These are phyloP conservation scores for Pulveroboletus sp. DNA, from an alignment of 768 basidiomycete genomes.

Conservation along the genomic window DNA sequence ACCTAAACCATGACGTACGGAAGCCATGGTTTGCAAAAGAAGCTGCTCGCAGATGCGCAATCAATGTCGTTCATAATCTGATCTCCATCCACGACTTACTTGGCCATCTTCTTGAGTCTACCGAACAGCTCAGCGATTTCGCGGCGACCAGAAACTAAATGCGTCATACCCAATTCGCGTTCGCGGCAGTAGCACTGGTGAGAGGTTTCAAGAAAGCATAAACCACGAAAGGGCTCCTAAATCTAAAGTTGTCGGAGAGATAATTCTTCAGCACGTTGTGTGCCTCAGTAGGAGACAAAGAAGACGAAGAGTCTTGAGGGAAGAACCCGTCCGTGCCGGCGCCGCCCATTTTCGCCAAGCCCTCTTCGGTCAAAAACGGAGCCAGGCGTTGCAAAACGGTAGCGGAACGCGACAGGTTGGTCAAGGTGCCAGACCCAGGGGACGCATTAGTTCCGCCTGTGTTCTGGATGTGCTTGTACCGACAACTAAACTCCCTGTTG, in stretches of 20 bases:
- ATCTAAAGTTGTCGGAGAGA: conserved; percentile 41
- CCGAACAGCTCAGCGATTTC: not conserved
- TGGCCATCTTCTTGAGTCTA: conserved; percentile 51
- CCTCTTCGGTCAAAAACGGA: conserved; percentile 43
- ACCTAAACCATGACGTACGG: conserved; percentile 24
- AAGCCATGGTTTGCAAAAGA: conserved; percentile 37
- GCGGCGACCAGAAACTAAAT: not conserved
- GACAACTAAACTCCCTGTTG: conserved; percentile 43
- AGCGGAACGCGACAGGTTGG: conserved; percentile 9
- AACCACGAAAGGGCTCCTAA: conserved; percentile 38
- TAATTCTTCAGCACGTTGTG: conserved; percentile 44
- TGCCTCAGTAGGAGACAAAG: conserved; percentile 43
- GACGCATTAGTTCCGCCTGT: conserved; percentile 2
- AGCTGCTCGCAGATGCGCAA: conserved; percentile 26
- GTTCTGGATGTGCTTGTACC: conserved; percentile 35
- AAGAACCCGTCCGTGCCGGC: conserved; percentile 44
- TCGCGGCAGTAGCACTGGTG: conserved; percentile 37
- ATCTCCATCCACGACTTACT: conserved; percentile 29
- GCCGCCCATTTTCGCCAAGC: conserved; percentile 43
- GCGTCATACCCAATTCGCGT: conserved; percentile 40
- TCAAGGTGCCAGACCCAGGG: conserved; percentile 7
- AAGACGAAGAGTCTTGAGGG: conserved; percentile 24
- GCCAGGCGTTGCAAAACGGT: conserved; percentile 29
- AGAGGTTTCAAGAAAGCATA: conserved; percentile 42
- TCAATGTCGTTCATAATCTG: conserved; percentile 5